A percentile compares a stretch with the other conserved stretches of the same genome.
Conservation (phyloP, 2,329 filamentous ascomycete species). For the Metarhizium rileyi region DNA sequence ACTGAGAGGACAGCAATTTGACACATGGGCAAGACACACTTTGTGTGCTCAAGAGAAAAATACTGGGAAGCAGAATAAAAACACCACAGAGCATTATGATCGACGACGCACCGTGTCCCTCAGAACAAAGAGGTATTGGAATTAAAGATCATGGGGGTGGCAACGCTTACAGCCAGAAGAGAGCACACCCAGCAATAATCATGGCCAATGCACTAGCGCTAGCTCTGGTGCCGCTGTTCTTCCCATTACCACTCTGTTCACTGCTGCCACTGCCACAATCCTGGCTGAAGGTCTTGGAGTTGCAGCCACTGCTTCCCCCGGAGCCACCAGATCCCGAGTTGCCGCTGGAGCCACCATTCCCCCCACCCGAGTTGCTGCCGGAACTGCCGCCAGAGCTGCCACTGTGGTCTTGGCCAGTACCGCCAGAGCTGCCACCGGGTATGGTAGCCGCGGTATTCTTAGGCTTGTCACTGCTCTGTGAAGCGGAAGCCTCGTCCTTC, state of each 20-base stretch:
- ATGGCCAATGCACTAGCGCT: conserved; percentile 28
- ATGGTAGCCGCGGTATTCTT: conserved; percentile 18
- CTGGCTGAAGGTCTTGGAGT: conserved; percentile 30
- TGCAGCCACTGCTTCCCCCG: conserved; percentile 21
- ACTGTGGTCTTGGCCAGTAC: conserved; percentile 16
- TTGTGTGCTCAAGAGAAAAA: not conserved
- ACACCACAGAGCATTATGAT: not conserved
- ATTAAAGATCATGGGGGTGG: not conserved
- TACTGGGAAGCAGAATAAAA: not conserved
- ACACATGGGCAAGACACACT: not conserved
- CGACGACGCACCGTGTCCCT: not conserved
- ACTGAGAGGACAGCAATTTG: not conserved
- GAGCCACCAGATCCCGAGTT: conserved; percentile 12
- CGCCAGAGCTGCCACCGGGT: conserved; percentile 19
- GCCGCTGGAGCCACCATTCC: conserved; percentile 15
- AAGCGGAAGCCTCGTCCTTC: conserved; percentile 23
- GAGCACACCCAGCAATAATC: conserved; percentile 24
- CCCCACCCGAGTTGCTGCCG: conserved; percentile 13
- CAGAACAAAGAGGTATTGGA: not conserved
- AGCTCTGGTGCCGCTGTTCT: conserved; percentile 21
- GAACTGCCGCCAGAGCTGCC: conserved; percentile 1
- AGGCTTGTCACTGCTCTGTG: conserved; percentile 11
- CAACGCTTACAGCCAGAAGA: conserved; percentile 23
- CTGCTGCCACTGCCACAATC: conserved; percentile 20
- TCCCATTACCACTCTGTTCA: conserved; percentile 17